Evolutionary conservation across 2,329 filamentous ascomycete genomes (phyloP), one percentile per base, ranked within the genome.

Genomic region (Phialocephala sp.): DNA sequence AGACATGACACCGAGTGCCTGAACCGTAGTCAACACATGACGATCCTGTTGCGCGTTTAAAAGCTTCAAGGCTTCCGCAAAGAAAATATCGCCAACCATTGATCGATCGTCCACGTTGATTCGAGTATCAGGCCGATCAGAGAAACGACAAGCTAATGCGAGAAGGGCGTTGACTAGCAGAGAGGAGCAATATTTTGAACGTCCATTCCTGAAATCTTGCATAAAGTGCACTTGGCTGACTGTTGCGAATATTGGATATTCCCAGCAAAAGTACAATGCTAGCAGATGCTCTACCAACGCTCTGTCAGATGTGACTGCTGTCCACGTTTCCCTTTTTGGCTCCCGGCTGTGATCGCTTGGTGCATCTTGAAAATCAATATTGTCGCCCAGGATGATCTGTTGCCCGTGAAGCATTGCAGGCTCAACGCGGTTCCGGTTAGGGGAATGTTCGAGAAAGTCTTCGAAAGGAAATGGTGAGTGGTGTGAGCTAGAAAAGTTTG

Each of bases 1-100:
- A 6, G 89, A 89, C 89, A 94, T 91, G 72, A 93, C 85, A 5
- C 89, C 89, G 22, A 93, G 79, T 1, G 90, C 90, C 78, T 93
- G 91, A 54, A 91, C 88, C 4, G 89, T 92, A 2, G 90, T 91
- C 37, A 93, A 78, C 6, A 77, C 84, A 67, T 91, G 85, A 60
- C 87, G 85, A 65, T 91, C 80, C 41, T 78, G 80, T 1, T 79
- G 60, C 76, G 63, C 84, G 80, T 64, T 45, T 36, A 91, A 81
- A 0, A 92, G 80, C 11, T 87, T 81, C 67, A 85, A 82, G 8
- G 87, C 84, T 75, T 93, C 90, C 60, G 86, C 85, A 76, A 92
- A 93, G 77, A 92, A 93, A 73, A 91, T 86, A 68, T 92, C 87
- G 4, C 91, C 90, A 0, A 89, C 85, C 5, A 89, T 91, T 27